phyloP scores from a whole-genome alignment of 176 grass and related monocot species.

The Ensete glaucum region DNA sequence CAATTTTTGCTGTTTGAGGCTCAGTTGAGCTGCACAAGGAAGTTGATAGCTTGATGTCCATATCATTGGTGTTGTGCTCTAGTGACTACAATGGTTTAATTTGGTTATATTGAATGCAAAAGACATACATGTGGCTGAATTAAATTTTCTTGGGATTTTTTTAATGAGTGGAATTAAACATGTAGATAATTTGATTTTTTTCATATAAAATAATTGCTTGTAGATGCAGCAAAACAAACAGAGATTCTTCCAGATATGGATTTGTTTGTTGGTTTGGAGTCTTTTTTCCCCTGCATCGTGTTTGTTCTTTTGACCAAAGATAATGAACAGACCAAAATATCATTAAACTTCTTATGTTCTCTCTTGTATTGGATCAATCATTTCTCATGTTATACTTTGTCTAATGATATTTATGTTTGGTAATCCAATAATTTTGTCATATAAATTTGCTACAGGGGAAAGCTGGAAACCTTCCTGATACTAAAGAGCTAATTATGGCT shows the following conservation, averaged over 20 bases:
- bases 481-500: conserved; percentile 49
- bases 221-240: background rate
- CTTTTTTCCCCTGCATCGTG: background rate
- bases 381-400: background rate
- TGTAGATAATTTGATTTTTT: background rate
- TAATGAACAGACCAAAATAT: too few species aligned
- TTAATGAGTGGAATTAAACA: background rate
- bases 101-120: too few species aligned
- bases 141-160: background rate
- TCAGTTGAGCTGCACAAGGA: too few species aligned
- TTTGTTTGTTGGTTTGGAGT: background rate
- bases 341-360: too few species aligned
- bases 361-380: too few species aligned
- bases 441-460: conserved; percentile 48
- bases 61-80: too few species aligned
- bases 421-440: background rate
- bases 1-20: too few species aligned
- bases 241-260: background rate
- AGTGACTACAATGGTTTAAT: too few species aligned
- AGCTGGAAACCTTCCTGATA: conserved; percentile 35
- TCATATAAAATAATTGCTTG: background rate
- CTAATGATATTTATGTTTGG: background rate
- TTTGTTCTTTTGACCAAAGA: background rate
- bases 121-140: too few species aligned
- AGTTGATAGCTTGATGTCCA: too few species aligned